Conservation (phyloP, 2,329 filamentous ascomycete genomes). For the Colletotrichum sp. region DNA sequence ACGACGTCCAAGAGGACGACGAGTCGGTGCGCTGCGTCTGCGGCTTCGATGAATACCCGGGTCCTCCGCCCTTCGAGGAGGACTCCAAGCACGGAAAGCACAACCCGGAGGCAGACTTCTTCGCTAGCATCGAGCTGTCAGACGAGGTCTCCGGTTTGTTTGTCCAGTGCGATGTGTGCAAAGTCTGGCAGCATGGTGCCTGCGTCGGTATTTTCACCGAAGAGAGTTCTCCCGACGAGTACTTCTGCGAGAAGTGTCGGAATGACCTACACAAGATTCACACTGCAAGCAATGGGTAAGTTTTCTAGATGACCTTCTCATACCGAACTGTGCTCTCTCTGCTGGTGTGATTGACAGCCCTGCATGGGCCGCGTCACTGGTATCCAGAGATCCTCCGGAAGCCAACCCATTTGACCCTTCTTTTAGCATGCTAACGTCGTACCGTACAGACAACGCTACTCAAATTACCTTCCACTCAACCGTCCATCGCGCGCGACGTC, state of each 20-base stretch:
- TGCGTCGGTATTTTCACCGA: conserved; percentile 98
- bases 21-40: conserved; percentile 96
- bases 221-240: conserved; percentile 90
- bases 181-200: conserved; percentile 98
- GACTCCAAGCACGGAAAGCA: conserved; percentile 59
- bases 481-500: conserved; percentile 62
- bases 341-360: background rate
- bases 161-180: conserved; percentile 96
- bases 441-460: conserved; percentile 64
- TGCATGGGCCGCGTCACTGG: background rate
- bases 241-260: conserved; percentile 95
- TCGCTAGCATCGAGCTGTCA: conserved; percentile 67
- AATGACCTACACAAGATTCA: conserved; percentile 89
- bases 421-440: background rate
- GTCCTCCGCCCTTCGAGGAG: conserved; percentile 70
- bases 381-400: background rate
- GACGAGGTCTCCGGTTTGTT: conserved; percentile 95
- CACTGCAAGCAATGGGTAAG: conserved; percentile 84
- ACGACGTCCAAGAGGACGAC: conserved; percentile 82
- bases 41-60: conserved; percentile 92
- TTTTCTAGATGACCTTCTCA: background rate
- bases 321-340: background rate
- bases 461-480: conserved; percentile 67
- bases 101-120: conserved; percentile 60
- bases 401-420: background rate